phyloP scores from a whole-genome alignment of 208 protist species.

The Wallacemonas sp. region DNA sequence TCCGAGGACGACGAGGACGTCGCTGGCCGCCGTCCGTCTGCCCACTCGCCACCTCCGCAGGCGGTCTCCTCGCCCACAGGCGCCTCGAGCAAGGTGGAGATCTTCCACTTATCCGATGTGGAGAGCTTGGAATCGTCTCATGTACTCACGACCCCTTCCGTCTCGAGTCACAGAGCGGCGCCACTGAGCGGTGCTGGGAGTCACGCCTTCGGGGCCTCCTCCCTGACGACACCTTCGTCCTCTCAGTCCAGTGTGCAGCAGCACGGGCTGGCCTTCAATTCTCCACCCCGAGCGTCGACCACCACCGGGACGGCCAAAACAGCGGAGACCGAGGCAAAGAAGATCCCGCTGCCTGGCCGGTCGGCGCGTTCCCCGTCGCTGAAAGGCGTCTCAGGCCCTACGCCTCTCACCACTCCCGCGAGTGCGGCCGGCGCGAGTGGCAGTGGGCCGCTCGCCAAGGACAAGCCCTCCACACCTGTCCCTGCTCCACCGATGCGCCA shows the following conservation, averaged over 20 bases:
- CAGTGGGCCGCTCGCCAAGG: neutral
- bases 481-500: neutral
- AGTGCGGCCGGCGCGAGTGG: too few relatives aligned
- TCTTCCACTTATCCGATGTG: neutral
- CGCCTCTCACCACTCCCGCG: neutral
- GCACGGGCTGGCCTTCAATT: too few relatives aligned
- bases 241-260: too few relatives aligned
- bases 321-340: neutral
- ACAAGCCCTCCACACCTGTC: neutral
- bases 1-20: neutral
- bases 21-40: too few relatives aligned
- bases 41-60: too few relatives aligned
- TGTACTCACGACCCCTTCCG: neutral
- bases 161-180: too few relatives aligned
- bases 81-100: neutral
- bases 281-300: neutral
- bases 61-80: neutral
- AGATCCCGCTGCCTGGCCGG: neutral
- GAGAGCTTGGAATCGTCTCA: slow-evolving; percentile 1
- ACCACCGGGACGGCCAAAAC: neutral
- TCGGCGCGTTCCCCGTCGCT: neutral
- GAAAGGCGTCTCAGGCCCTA: neutral
- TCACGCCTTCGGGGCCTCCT: too few relatives aligned
- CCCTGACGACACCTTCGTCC: too few relatives aligned
- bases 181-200: too few relatives aligned